Evolutionary conservation across 176 grass and related monocot genomes (phyloP), one percentile per base, ranked within the genome.

Genomic region (Avena sativa): DNA sequence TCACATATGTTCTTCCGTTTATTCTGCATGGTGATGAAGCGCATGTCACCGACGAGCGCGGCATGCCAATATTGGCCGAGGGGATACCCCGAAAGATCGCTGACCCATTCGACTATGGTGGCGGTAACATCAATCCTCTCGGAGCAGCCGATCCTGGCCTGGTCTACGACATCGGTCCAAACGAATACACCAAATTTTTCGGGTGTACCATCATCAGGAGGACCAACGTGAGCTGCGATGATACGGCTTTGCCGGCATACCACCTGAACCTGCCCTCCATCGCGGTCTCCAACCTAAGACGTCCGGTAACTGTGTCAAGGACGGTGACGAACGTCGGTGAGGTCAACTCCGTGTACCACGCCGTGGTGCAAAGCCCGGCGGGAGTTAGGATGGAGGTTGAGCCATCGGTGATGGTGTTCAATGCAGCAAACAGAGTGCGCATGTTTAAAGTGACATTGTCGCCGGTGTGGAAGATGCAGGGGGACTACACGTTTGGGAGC

Each of bases 401-500:
- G 19, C 88, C 88, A 0, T 2, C 36, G 14, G 48, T 89, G 14
- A 60, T 89, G 17, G 25, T 67, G 17, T 89, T 89, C 26, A 25
- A 40, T 15, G 25, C 70, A 2, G 10, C 50, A 11, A 76, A 59
- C 49, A 89, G 12, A 76, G 78, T 50, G 9, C 43, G 26, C 2
- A 69, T 60, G 0, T 89, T 70, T 55, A 53, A 86, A 4, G 83
- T 89, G 4, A 89, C 25, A 20, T 3, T 89, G 14, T 77, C 71
- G 2, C 83, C 88, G 1, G 13, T 50, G 0, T 86, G 88, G 88
- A 86, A 47, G 52, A 1, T 89, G n/a, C 78, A 89, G 38, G 83
- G 83, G 14, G 78, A 76, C 5, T 89, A 89, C 26, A 85, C 78
- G 2, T 86, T 89, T 82, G 88, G 88, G 0, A 82, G 83, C 38